A percentile compares a stretch with the other conserved stretches of the same genome.
These are phyloP conservation scores for Aurantiochytrium sp. DNA, from an alignment of 108 stramenopile species.

Conservation along the genomic window DNA sequence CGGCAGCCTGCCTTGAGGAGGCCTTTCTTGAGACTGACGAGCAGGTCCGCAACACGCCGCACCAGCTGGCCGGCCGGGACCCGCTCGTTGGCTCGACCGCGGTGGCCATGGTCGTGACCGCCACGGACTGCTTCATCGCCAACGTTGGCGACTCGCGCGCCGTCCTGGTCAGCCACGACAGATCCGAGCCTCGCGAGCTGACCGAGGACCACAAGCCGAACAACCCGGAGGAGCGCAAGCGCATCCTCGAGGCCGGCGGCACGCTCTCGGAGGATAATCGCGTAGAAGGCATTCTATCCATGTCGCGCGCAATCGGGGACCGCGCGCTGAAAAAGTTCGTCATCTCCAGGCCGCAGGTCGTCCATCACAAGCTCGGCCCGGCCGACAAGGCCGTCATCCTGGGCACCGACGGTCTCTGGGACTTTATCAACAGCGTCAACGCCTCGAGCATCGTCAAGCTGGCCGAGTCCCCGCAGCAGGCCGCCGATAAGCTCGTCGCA, in stretches of 20 bases:
- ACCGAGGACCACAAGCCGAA: conserved; percentile 27
- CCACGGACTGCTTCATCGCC: background rate
- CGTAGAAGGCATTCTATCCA: background rate
- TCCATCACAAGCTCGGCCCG: background rate
- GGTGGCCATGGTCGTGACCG: background rate
- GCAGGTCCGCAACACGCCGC: background rate
- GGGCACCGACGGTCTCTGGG: conserved; percentile 12
- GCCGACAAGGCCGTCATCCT: background rate
- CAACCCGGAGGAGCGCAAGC: background rate
- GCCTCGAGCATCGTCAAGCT: conserved; percentile 13
- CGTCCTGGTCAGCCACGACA: background rate
- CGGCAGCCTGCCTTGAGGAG: background rate
- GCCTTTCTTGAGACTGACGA: background rate
- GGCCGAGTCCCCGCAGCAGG: background rate
- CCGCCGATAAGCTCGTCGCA: background rate
- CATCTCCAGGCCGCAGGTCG: background rate
- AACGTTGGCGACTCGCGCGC: conserved; percentile 23
- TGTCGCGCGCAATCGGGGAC: conserved; percentile 30
- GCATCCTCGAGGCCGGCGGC: background rate
- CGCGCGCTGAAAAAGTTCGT: background rate
- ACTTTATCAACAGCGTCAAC: background rate
- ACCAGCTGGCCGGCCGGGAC: background rate
- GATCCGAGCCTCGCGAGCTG: background rate
- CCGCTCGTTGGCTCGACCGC: background rate
- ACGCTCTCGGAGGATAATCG: background rate